phyloP scores from a whole-genome alignment of 495 filamentous ascomycete species.

The Hypoxylon fragiforme region DNA sequence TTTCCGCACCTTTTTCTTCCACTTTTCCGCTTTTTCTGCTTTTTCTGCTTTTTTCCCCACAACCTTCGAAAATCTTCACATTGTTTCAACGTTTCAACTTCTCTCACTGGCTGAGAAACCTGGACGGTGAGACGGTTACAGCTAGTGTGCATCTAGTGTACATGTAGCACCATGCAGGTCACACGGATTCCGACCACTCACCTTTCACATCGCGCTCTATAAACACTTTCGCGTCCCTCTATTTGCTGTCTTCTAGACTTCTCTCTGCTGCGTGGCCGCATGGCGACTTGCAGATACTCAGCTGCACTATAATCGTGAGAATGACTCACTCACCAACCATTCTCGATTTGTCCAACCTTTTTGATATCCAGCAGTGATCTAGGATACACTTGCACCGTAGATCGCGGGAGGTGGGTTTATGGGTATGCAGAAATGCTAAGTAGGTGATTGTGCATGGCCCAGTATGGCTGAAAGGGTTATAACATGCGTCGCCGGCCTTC shows the following conservation, averaged over 20 bases:
- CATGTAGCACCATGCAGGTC: conserved; percentile 34
- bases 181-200: conserved; percentile 32
- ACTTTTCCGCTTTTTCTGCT: conserved; percentile 11
- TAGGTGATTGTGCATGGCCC: background rate
- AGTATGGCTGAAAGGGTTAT: conserved; percentile 29
- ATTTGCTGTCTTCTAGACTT: conserved; percentile 30
- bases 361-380: conserved; percentile 28
- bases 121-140: conserved; percentile 37
- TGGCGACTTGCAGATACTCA: conserved; percentile 36
- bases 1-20: too few relatives aligned
- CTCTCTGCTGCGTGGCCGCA: conserved; percentile 31
- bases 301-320: conserved; percentile 29
- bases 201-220: conserved; percentile 32
- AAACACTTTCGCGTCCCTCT: conserved; percentile 31
- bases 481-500: conserved; percentile 37
- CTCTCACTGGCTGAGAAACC: conserved; percentile 29
- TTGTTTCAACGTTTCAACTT: conserved; percentile 30
- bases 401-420: conserved; percentile 22
- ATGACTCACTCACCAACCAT: conserved; percentile 42
- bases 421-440: conserved; percentile 9
- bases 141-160: conserved; percentile 19
- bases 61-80: conserved; percentile 5
- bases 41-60: background rate
- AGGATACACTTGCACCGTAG: conserved; percentile 9
- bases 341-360: conserved; percentile 30